Base-by-base conservation (phyloP, 2,329 filamentous ascomycete genomes). In the Colletotrichum gigasporum region DNA sequence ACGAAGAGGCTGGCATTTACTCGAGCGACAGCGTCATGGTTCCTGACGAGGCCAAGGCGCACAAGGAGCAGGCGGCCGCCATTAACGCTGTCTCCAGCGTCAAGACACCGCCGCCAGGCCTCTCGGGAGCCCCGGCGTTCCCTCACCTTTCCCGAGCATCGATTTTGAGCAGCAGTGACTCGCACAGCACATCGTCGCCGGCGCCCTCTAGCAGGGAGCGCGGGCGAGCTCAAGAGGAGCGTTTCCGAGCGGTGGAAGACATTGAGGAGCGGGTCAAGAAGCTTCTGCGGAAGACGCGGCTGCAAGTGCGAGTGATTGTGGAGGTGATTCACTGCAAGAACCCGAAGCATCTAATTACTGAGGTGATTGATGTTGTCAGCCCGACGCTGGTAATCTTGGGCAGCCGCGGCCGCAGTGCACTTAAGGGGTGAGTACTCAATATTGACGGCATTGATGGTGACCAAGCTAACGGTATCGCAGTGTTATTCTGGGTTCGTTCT, bases 241-340 rank as follows among this genome's bases (percentile, higher is more conserved):
- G 96, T 30, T 87, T 90, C 61, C 87, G 89, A 70, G 94, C 94
- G 0, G 88, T 95, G n/a, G 88, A 93, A 67, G 88, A 91, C 61
- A 94, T 99, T 65, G 94, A 93, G 1, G 88, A 95, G 59, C 88
- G 91, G 32, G 93, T 97, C 56, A 87, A 96, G n/a, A 91, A 90
- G 69, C 81, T 98, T 45, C 80, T 99, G 64, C 87, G 95, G 65
- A 97, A 97, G 83, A 99, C 96, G 1, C 88, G 92, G 68, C 82
- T 99, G 63, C 95, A 99, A 76, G 94, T 97, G 50, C 89, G 94
- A 62, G 92, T 97, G 48, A 93, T 97, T 52, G 91, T 99, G 32
- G 96, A 99, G 78, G 95, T 98, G 26, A 91, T 99, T 69, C 96
- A 98, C 79, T 98, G 96, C 89, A 98, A 97, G 84, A 97, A 92